A percentile compares a stretch with the other conserved stretches of the same genome.
Evolutionary conservation across 805 yeast genomes (phyloP).

Genomic region (Candida insectalens): DNA sequence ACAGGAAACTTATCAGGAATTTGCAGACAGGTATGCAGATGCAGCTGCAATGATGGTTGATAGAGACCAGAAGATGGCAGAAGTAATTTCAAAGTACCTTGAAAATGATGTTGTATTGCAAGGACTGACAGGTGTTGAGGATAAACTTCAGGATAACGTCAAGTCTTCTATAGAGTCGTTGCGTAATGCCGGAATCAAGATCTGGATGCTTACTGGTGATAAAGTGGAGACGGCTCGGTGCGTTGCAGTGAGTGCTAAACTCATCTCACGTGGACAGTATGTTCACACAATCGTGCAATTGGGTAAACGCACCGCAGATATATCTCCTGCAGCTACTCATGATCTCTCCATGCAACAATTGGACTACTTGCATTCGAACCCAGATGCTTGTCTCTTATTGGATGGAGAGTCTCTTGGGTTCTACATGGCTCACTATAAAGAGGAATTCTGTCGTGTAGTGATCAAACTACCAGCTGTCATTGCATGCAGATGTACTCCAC

Average conservation of each 20-base stretch:
- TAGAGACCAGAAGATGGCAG: constrained; percentile 68
- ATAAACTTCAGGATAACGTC: constrained; percentile 83
- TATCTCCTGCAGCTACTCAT: constrained; percentile 1
- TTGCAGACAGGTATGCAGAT: constrained; percentile 51
- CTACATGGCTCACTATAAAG: constrained; percentile 50
- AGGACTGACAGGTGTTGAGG: constrained; percentile 97
- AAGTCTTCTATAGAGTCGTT: constrained; percentile 85
- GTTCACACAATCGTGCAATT: constrained; percentile 78
- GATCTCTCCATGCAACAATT: constrained; percentile 66
- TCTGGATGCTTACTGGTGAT: constrained; percentile 99
- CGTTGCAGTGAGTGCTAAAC: constrained; percentile 91
- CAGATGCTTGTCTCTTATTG: constrained; percentile 67
- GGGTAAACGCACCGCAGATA: constrained; percentile 27
- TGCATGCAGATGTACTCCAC: constrained; percentile 98
- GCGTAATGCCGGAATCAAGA: constrained; percentile 93
- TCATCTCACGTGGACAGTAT: constrained; percentile 88
- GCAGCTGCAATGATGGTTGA: constrained; percentile 74
- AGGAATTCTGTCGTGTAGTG: constrained; percentile 71
- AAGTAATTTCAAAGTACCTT: constrained; percentile 54
- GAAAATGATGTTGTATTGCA: constrained; percentile 78
- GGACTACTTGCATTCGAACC: constrained; percentile 58
- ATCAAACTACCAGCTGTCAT: constrained; percentile 85
- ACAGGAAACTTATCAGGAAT: constrained; percentile 45
- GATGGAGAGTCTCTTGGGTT: constrained; percentile 88
- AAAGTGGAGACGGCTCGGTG: constrained; percentile 98